These are phyloP conservation scores for Gossypium schwendimanii DNA, from an alignment of 441 rosid species.

Conservation along the genomic window DNA sequence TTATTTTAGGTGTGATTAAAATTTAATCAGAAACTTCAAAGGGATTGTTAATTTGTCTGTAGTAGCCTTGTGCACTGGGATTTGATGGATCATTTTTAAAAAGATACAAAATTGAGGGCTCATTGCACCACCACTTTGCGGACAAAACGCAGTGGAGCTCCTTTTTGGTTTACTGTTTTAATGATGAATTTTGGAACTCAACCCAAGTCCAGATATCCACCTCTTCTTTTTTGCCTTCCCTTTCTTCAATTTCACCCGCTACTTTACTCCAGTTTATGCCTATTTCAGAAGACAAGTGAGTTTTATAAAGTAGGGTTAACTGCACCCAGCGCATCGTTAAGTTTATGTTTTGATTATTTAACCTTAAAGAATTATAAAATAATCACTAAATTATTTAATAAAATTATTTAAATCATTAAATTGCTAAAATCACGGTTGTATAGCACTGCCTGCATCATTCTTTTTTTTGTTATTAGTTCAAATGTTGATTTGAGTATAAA, in stretches of 20 bases:
- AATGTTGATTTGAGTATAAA: background rate
- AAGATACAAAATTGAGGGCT: constrained; percentile 3
- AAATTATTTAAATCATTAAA: too few relatives aligned
- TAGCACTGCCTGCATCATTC: too few relatives aligned
- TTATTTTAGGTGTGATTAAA: background rate
- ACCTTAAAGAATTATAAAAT: too few relatives aligned
- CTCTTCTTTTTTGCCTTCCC: background rate
- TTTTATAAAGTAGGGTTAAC: too few relatives aligned
- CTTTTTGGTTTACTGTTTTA: background rate
- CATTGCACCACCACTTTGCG: constrained; percentile 12
- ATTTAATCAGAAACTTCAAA: background rate
- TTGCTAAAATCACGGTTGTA: too few relatives aligned
- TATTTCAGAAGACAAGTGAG: too few relatives aligned
- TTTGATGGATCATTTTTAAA: background rate
- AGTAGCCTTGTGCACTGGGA: background rate
- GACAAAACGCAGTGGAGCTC: constrained; percentile 26
- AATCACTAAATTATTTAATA: too few relatives aligned
- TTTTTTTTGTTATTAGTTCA: too few relatives aligned
- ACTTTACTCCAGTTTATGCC: background rate
- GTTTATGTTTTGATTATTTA: too few relatives aligned
- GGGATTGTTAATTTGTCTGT: background rate
- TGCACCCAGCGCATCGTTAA: too few relatives aligned
- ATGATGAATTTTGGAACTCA: constrained; percentile 22
- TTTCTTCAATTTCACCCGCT: constrained; percentile 3
- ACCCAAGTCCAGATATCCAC: constrained; percentile 7